Base-by-base conservation (phyloP, 345 rosid genomes). In the Gossypium herbaceum region DNA sequence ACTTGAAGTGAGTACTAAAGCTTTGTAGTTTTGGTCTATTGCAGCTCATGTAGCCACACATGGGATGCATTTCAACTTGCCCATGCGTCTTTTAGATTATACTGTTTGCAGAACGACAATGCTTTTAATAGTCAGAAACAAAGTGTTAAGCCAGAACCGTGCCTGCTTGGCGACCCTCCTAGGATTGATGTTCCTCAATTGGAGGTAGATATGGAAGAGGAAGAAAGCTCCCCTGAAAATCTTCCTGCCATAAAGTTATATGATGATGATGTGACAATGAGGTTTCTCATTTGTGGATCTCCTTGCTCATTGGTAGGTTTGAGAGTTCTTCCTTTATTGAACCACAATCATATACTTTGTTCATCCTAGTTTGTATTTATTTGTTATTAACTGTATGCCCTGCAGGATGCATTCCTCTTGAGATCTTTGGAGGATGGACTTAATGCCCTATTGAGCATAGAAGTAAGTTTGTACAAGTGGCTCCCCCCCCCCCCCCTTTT, bases 41-140 rank as follows among this genome's bases (percentile, higher is more conserved):
- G 85, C 93, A 96, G 99, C 85, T 93, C 98, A 50, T 88, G 91
- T 82, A 83, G 98, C 84, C 88, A 96, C 77, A 87, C 89, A 55
- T 93, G 92, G 88, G 99, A 96, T 83, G 99, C 92, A 12, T 93
- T 96, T 82, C 94, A 90, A 72, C 84, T 92, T 77, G 98, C 98
- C 50, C 80, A 83, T 82, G 97, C 99, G 45, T 96, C 99, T 67
- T 92, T 84, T 83, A 86, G 88, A 79, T 82, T 96, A 58, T 93
- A 89, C 79, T 96, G 94, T 82, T 77, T 76, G 4, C 75, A 80
- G 71, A 85, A 84, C 84, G 77, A 73, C 69, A 82, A 72, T 57
- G 47, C 92, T 69, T 85, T 86, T 34, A 77, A 84, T 76, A 79
- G 64, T 82, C 83, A 74, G 81, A 88, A 86, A 80, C 66, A 79